Conservation (phyloP, 2,329 filamentous ascomycete species). For the Leptographium flavum region DNA sequence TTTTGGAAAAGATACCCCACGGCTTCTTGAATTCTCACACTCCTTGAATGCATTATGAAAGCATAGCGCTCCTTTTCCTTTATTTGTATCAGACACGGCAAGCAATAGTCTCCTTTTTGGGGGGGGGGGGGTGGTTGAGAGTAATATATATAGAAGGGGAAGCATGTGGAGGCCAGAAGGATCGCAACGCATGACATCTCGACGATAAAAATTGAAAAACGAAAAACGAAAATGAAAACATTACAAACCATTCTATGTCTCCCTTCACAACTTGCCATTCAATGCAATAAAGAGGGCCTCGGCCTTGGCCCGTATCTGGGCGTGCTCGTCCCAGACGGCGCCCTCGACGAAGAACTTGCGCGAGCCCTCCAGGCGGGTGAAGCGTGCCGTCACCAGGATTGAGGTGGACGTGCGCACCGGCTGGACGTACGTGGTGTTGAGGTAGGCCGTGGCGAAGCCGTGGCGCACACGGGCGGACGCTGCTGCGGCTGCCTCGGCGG, state of each 20-base stretch:
- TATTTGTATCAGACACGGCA: not conserved
- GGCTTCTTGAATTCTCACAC: not conserved
- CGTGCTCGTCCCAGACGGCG: slow-evolving; percentile 32
- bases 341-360: slow-evolving; percentile 38
- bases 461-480: slow-evolving; percentile 9
- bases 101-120: not conserved
- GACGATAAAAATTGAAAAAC: not conserved
- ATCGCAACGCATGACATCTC: not conserved
- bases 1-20: not conserved
- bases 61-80: slow-evolving; percentile 10
- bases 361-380: slow-evolving; percentile 30
- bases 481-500: slow-evolving; percentile 6
- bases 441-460: slow-evolving; percentile 32
- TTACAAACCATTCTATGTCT: not conserved
- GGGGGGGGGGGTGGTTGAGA: not conserved
- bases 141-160: not conserved
- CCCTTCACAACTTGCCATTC: slow-evolving; percentile 9
- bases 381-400: slow-evolving; percentile 29
- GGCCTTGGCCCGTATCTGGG: slow-evolving; percentile 31
- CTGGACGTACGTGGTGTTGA: slow-evolving; percentile 39
- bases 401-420: slow-evolving; percentile 35
- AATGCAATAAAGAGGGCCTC: slow-evolving; percentile 33
- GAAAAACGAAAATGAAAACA: not conserved
- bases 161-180: not conserved
- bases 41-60: slow-evolving; percentile 5